Conservation (phyloP, 2,329 filamentous ascomycete species). For the Penicillium sp. region DNA sequence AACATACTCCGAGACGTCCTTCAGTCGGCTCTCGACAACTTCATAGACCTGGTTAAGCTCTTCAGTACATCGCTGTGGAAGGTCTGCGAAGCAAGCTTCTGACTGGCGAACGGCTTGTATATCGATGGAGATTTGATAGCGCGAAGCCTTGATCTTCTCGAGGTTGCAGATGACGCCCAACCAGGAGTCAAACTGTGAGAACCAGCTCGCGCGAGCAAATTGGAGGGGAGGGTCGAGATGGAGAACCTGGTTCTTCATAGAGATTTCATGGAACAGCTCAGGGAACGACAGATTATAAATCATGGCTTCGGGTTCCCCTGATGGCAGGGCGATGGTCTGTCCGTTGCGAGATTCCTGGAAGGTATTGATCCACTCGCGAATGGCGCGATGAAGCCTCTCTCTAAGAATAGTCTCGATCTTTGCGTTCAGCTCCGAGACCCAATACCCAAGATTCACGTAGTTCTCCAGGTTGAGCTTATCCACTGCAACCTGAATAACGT, state of each 20-base stretch:
- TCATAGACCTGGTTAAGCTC: conserved; percentile 78
- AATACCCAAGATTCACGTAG: conserved; percentile 87
- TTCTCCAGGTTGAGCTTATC: conserved; percentile 97
- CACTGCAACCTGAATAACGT: conserved; percentile 85
- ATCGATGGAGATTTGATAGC: conserved; percentile 84
- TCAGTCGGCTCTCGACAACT: conserved; percentile 79
- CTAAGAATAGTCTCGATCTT: conserved; percentile 81
- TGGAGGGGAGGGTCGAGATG: conserved; percentile 93
- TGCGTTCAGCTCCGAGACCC: conserved; percentile 84
- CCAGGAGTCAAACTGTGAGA: conserved; percentile 89
- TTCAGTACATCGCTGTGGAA: conserved; percentile 80
- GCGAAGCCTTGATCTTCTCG: conserved; percentile 88
- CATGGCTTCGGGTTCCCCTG: conserved; percentile 32
- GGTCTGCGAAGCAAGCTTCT: conserved; percentile 71
- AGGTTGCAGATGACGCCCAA: conserved; percentile 89
- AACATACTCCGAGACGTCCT: conserved; percentile 79
- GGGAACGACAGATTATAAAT: conserved; percentile 45
- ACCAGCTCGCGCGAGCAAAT: conserved; percentile 90
- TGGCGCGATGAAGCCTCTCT: conserved; percentile 78
- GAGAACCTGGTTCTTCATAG: conserved; percentile 97
- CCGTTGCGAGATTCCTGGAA: conserved; percentile 65
- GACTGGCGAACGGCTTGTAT: conserved; percentile 41
- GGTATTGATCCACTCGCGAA: conserved; percentile 81
- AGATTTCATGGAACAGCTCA: conserved; percentile 80
- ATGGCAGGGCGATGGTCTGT: conserved; percentile 23